phyloP scores from a whole-genome alignment of 495 filamentous ascomycete genomes.

The Penicillium psychrofluorescens region DNA sequence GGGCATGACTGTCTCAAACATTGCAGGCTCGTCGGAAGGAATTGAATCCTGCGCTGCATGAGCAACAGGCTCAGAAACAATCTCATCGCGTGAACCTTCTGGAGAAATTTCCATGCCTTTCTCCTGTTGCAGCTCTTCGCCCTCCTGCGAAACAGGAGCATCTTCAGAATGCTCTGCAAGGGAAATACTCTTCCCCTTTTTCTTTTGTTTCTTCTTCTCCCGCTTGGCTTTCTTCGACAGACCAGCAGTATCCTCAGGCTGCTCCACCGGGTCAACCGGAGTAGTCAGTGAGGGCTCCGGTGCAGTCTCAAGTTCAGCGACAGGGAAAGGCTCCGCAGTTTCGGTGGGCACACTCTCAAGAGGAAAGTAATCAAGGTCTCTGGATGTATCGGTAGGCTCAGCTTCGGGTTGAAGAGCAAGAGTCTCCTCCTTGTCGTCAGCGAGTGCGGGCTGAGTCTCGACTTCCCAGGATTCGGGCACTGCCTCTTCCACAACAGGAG shows the following conservation, averaged over 20 bases:
- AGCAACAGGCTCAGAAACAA: not conserved
- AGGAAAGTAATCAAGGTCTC: not conserved
- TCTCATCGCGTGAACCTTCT: not conserved
- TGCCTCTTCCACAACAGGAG: not conserved
- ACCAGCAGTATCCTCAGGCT: constrained; percentile 5
- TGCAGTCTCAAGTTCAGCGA: not conserved
- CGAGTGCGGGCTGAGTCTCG: constrained; percentile 1
- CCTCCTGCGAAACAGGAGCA: not conserved
- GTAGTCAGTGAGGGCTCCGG: constrained; percentile 1
- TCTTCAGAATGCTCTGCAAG: not conserved
- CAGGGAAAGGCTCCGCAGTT: not conserved
- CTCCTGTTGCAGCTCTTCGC: not conserved
- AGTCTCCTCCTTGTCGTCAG: not conserved
- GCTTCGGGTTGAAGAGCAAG: not conserved
- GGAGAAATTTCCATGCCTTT: not conserved
- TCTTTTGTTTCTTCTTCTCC: constrained; percentile 30
- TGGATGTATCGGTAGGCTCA: not conserved
- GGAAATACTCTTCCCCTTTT: constrained; percentile 20
- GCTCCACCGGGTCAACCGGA: constrained; percentile 3
- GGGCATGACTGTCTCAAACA: too few species aligned
- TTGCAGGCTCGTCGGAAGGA: too few species aligned
- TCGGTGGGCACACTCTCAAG: not conserved
- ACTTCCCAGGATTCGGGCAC: constrained; percentile 2
- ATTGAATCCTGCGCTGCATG: not conserved
- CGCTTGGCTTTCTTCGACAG: constrained; percentile 29